These are phyloP conservation scores for Conticribra guillardii DNA, from an alignment of 108 stramenopile species.

Conservation along the genomic window DNA sequence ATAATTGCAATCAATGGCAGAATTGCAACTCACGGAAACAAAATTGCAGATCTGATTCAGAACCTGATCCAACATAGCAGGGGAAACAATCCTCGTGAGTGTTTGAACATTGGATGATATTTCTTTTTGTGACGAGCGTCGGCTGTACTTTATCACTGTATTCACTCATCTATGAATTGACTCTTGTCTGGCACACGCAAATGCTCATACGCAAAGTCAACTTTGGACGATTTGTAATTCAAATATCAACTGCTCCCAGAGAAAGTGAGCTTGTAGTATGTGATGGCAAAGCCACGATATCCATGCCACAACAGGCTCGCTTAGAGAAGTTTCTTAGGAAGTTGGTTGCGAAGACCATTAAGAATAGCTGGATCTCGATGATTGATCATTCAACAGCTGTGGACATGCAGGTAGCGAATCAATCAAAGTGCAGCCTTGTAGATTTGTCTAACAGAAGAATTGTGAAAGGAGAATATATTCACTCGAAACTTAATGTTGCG, in stretches of 20 bases:
- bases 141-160: not conserved
- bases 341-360: slow-evolving; percentile 9
- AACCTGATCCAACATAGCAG: not conserved
- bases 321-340: slow-evolving; percentile 1
- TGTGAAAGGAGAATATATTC: not conserved
- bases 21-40: slow-evolving; percentile 3
- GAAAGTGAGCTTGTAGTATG: slow-evolving; percentile 11
- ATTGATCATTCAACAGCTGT: not conserved
- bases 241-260: slow-evolving; percentile 3
- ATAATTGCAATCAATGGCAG: slow-evolving; percentile 25
- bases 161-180: not conserved
- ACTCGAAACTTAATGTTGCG: not conserved
- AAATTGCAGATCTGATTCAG: slow-evolving; percentile 15
- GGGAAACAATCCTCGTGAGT: slow-evolving; percentile 8
- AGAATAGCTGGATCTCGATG: too few relatives aligned
- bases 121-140: not conserved
- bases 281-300: slow-evolving; percentile 12
- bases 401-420: not conserved
- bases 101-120: not conserved
- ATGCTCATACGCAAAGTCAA: too few relatives aligned
- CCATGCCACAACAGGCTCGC: slow-evolving; percentile 17
- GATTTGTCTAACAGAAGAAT: not conserved
- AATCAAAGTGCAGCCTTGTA: not conserved
- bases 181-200: too few relatives aligned
- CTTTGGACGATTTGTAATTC: slow-evolving; percentile 11